Conservation (phyloP, 768 basidiomycete species). For the Tephrocybe rancida region DNA sequence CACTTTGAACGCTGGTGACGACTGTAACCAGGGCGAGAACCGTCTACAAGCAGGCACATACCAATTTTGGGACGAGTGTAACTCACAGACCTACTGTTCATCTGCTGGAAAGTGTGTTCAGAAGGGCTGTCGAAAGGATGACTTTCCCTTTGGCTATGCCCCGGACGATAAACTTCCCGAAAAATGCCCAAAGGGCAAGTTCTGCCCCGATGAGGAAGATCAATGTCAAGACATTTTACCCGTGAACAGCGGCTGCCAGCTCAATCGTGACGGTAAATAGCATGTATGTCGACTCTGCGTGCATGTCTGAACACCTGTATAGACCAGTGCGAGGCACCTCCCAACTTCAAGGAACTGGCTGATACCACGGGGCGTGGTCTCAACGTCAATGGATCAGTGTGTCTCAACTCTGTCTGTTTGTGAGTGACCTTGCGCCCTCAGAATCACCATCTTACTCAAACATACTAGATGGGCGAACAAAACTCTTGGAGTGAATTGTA, state of each 20-base stretch:
- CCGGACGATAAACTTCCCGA: slow-evolving; percentile 50
- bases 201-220: slow-evolving; percentile 86
- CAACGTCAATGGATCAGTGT: slow-evolving; percentile 82
- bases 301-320: background rate
- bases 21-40: slow-evolving; percentile 59
- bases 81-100: slow-evolving; percentile 68
- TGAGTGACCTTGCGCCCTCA: slow-evolving; percentile 42
- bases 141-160: slow-evolving; percentile 73
- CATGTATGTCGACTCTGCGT: background rate
- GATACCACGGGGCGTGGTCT: slow-evolving; percentile 69
- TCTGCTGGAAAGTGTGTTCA: slow-evolving; percentile 53
- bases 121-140: slow-evolving; percentile 75
- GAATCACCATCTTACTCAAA: slow-evolving; percentile 1
- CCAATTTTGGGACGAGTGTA: slow-evolving; percentile 80
- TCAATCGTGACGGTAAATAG: slow-evolving; percentile 79
- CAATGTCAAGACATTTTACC: slow-evolving; percentile 60
- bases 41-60: slow-evolving; percentile 77
- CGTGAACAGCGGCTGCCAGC: slow-evolving; percentile 74
- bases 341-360: slow-evolving; percentile 61
- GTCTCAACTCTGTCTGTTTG: slow-evolving; percentile 85
- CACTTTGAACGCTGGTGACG: slow-evolving; percentile 40
- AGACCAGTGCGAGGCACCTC: slow-evolving; percentile 81
- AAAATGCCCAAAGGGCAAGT: slow-evolving; percentile 61
- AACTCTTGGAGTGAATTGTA: slow-evolving; percentile 63
- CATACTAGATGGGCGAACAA: slow-evolving; percentile 73